These are phyloP conservation scores for Santalum album DNA, from an alignment of 164 flowering plant species.

Conservation along the genomic window DNA sequence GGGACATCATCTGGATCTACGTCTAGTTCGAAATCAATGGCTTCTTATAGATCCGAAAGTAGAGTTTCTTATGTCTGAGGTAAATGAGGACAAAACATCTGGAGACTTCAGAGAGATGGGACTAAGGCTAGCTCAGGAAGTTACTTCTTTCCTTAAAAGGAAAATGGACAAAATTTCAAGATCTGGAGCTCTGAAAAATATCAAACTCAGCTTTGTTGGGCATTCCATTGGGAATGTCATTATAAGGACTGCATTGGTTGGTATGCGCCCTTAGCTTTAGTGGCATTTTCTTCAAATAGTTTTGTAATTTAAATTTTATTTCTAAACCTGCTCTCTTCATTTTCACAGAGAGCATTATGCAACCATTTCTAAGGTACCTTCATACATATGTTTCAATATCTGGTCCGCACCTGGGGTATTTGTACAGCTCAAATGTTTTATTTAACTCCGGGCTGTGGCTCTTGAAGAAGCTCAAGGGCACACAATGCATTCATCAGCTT, in stretches of 20 bases:
- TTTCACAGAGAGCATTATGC: constrained; percentile 84
- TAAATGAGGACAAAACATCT: constrained; percentile 84
- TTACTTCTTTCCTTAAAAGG: constrained; percentile 64
- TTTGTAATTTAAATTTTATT: constrained; percentile 1
- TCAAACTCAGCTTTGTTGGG: constrained; percentile 95
- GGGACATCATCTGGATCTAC: constrained; percentile 98
- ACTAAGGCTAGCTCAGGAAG: constrained; percentile 80
- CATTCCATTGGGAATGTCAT: constrained; percentile 97
- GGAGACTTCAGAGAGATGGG: constrained; percentile 97
- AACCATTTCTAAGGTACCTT: constrained; percentile 67
- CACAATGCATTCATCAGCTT: constrained; percentile 91
- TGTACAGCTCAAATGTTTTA: constrained; percentile 86
- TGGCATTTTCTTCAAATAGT: constrained; percentile 3
- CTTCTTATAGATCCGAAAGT: constrained; percentile 85
- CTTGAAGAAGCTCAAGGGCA: constrained; percentile 81
- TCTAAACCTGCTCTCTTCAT: constrained; percentile 11
- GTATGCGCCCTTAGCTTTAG: constrained; percentile 24
- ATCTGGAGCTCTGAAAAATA: constrained; percentile 47
- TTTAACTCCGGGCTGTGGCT: constrained; percentile 98
- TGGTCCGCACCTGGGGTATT: constrained; percentile 97
- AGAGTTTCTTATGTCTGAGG: constrained; percentile 91
- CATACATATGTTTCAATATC: constrained; percentile 84
- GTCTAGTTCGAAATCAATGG: constrained; percentile 98
- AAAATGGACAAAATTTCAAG: constrained; percentile 81
- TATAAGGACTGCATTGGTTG: constrained; percentile 77